Conservation (phyloP, 176 grass and related monocot species). For the Cocos nucifera region DNA sequence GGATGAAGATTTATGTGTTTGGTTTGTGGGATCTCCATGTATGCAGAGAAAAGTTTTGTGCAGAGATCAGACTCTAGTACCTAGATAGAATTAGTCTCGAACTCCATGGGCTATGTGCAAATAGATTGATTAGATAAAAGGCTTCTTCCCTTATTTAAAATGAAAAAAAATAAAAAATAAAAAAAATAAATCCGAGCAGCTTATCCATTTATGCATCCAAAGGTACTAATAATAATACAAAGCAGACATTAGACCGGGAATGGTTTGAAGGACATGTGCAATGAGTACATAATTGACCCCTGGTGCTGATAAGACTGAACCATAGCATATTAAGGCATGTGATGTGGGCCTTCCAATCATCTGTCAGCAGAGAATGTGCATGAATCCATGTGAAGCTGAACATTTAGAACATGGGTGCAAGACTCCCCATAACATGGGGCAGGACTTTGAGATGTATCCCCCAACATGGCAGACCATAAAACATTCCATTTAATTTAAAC, state of each 20-base stretch:
- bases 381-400: conserved; percentile 17
- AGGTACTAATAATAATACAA: background rate
- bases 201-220: conserved; percentile 1
- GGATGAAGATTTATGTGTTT: no score
- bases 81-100: no score
- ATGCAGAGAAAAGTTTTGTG: no score
- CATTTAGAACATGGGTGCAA: conserved; percentile 16
- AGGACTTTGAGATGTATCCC: background rate
- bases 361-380: background rate
- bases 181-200: background rate
- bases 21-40: no score
- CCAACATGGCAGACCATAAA: conserved; percentile 4
- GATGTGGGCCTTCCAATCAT: conserved; percentile 1
- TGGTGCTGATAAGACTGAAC: background rate
- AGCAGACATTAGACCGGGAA: no score
- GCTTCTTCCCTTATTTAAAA: no score
- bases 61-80: no score
- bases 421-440: background rate
- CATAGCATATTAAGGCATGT: background rate
- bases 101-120: no score
- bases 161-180: no score
- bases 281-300: background rate
- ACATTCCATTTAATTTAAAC: conserved; percentile 5
- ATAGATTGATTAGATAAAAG: no score
- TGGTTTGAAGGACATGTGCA: background rate